A percentile compares a stretch with the other conserved stretches of the same genome.
phyloP scores from a whole-genome alignment of 139 green algal species.

The Coccomyxa sp. region DNA sequence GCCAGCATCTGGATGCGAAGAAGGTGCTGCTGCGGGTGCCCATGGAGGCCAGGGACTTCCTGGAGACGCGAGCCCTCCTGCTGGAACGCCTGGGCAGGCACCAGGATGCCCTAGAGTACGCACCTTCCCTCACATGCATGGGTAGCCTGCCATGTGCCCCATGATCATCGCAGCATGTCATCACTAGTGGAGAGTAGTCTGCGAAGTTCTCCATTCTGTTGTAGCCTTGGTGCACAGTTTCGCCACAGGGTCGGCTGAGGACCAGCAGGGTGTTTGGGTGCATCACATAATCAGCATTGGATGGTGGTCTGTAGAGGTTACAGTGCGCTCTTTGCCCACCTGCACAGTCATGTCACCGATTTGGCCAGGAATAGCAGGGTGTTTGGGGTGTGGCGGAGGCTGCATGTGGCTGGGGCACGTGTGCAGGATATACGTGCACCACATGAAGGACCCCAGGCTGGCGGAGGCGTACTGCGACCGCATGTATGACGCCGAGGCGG shows the following conservation, averaged over 20 bases:
- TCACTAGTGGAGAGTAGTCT: no score
- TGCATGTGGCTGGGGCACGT: background rate
- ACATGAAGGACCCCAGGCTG: slow-evolving; percentile 33
- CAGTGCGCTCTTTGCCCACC: no score
- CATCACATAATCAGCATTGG: no score
- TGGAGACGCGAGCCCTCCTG: slow-evolving; percentile 76
- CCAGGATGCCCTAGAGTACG: slow-evolving; percentile 53
- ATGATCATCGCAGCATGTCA: no score
- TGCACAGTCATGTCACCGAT: no score
- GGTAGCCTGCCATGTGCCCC: background rate
- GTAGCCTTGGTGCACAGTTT: no score
- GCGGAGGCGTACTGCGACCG: slow-evolving; percentile 78
- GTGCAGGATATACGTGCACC: slow-evolving; percentile 58
- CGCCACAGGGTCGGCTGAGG: background rate
- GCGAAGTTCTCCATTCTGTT: no score
- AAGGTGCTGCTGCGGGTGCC: slow-evolving; percentile 66
- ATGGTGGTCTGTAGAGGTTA: no score
- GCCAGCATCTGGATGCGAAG: slow-evolving; percentile 58
- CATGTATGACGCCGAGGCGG: slow-evolving; percentile 20
- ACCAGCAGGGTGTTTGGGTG: background rate
- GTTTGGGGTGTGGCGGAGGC: no score
- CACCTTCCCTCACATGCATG: background rate
- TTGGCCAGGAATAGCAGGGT: background rate
- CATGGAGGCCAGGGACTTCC: slow-evolving; percentile 23
- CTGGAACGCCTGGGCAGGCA: slow-evolving; percentile 71